These are phyloP conservation scores for Neodidymelliopsis sp. DNA, from an alignment of 2,329 filamentous ascomycete species.

Conservation along the genomic window DNA sequence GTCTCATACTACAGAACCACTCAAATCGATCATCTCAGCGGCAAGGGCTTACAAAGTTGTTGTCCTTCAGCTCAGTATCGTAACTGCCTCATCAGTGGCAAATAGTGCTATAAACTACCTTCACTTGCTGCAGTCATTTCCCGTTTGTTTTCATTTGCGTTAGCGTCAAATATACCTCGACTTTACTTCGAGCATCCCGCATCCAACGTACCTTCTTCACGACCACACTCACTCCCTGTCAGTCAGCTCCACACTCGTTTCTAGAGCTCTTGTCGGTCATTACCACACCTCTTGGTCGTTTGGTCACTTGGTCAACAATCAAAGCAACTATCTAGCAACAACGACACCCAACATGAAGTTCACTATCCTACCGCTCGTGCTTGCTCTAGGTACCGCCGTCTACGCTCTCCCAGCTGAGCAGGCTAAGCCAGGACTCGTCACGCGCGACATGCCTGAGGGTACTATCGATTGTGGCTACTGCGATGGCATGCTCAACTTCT, in stretches of 20 bases:
- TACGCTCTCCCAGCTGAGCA: background rate
- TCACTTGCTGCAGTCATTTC: background rate
- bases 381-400: background rate
- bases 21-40: background rate
- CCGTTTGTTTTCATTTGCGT: conserved; percentile 2
- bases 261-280: background rate
- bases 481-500: conserved; percentile 11
- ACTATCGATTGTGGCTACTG: conserved; percentile 17
- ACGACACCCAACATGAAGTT: conserved; percentile 1
- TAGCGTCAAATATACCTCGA: background rate
- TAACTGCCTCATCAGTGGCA: background rate
- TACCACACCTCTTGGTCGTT: background rate
- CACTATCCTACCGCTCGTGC: background rate
- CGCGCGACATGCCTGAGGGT: background rate
- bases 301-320: background rate
- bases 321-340: background rate
- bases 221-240: conserved; percentile 2
- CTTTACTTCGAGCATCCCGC: background rate
- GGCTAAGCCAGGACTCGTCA: background rate
- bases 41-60: background rate
- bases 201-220: background rate
- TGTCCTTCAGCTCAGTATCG: background rate
- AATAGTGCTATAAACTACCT: background rate
- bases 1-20: too few relatives aligned
- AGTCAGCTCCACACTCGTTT: background rate